Evolutionary conservation across 1,284 basidiomycete genomes (phyloP), one percentile per base, ranked within the genome.

Genomic region (Amylostereum areolatum): DNA sequence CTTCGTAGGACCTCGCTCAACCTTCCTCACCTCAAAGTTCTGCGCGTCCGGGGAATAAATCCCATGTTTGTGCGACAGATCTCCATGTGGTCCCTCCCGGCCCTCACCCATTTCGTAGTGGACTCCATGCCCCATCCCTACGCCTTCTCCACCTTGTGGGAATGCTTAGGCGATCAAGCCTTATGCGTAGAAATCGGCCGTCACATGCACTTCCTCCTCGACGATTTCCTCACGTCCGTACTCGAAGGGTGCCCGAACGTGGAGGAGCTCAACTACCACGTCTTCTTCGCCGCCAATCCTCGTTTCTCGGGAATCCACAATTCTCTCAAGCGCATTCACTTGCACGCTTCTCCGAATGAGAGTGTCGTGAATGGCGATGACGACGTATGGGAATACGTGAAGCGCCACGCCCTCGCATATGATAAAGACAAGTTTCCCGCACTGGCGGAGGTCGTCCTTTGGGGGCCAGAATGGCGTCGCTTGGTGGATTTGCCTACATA

Each of bases 171-270:
- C 30, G 51, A 57, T 39, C 78, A 77, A 56, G 67, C 84, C 35
- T 66, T 66, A 50, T 70, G 67, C 2, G 66, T 84, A 31, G 83
- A 84, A 58, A 73, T 84, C 47, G 80, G 81, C 29, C 70, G 66
- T 52, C 72, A 75, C 59, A 55, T 81, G 37, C 73, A 70, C 48
- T 85, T 83, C 62, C 65, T 72, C 47, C 62, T 75, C 52, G 59
- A 62, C 43, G 79, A 83, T 56, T 62, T 70, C 50, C 62, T 83
- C 49, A 60, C 72, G 3, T 51, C 63, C 24, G 72, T 80, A 58
- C 64, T 85, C 45, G 63, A 61, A 18, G 57, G 61, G 6, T 81
- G 80, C 56, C 64, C 71, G 0, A 65, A 65, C 35, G 67, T 83
- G 34, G 66, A 68, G 51, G 66, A 73, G 51, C 60, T 85, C 56